These are phyloP conservation scores for Elsinoe australis DNA, from an alignment of 2,329 filamentous ascomycete species.

Conservation along the genomic window DNA sequence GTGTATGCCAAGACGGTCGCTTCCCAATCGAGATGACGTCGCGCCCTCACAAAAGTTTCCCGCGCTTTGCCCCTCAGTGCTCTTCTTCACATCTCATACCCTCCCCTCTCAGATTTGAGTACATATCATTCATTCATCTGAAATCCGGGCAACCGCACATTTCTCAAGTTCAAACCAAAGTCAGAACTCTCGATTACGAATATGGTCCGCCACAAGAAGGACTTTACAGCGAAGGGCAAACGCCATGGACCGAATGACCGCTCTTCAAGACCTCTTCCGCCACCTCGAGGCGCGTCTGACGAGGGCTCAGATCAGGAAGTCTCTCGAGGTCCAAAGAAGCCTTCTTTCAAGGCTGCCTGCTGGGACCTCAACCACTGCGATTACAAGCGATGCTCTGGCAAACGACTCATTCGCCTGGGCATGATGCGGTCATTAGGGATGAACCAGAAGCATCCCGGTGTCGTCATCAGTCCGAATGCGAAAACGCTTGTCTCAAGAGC, in stretches of 20 bases:
- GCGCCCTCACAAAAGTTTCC: not conserved
- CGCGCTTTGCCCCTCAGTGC: constrained; percentile 2
- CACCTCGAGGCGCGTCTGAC: constrained; percentile 19
- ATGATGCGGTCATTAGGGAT: constrained; percentile 89
- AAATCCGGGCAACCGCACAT: too few relatives aligned
- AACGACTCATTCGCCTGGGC: constrained; percentile 83
- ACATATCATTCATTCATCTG: too few relatives aligned
- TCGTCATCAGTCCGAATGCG: constrained; percentile 92
- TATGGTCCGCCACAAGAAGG: constrained; percentile 97
- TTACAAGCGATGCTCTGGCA: constrained; percentile 91
- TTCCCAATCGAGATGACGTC: constrained; percentile 14
- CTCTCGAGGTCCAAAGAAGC: constrained; percentile 29
- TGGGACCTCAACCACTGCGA: constrained; percentile 99
- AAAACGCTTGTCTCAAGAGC: constrained; percentile 77
- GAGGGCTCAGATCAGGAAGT: constrained; percentile 22
- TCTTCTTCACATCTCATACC: not conserved
- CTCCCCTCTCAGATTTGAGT: too few relatives aligned
- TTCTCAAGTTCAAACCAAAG: too few relatives aligned
- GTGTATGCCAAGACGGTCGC: constrained; percentile 14
- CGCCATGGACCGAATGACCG: constrained; percentile 42
- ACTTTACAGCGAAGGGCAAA: constrained; percentile 66
- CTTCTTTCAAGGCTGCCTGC: constrained; percentile 83
- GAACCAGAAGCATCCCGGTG: constrained; percentile 83
- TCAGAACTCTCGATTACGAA: constrained; percentile 10
- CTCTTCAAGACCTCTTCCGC: constrained; percentile 19